phyloP scores from a whole-genome alignment of 2,329 filamentous ascomycete species.

The Xylaria sp. region DNA sequence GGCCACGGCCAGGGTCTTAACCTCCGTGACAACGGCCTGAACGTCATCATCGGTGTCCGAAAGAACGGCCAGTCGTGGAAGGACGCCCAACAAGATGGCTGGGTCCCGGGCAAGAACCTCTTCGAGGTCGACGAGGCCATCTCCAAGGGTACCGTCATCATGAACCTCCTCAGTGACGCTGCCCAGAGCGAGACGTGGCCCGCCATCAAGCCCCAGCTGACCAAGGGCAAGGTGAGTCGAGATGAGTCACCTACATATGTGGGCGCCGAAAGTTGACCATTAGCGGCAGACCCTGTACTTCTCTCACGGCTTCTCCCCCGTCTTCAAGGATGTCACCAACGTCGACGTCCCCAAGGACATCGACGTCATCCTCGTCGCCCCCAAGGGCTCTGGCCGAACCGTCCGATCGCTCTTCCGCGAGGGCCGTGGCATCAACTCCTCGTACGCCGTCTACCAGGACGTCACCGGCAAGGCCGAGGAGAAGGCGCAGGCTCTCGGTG shows the following conservation, averaged over 20 bases:
- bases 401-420: constrained; percentile 98
- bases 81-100: constrained; percentile 95
- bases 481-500: constrained; percentile 95
- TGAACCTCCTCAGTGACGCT: constrained; percentile 98
- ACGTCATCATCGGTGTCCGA: constrained; percentile 97
- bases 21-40: constrained; percentile 98
- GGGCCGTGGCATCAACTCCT: constrained; percentile 99
- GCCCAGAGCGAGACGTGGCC: constrained; percentile 99
- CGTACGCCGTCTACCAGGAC: constrained; percentile 97
- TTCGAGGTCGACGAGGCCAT: constrained; percentile 99
- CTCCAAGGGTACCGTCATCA: constrained; percentile 88
- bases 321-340: constrained; percentile 99
- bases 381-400: constrained; percentile 98
- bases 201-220: constrained; percentile 94
- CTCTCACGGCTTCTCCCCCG: constrained; percentile 99
- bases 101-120: constrained; percentile 97
- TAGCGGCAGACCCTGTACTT: constrained; percentile 96
- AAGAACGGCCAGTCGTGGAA: constrained; percentile 99
- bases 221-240: constrained; percentile 87
- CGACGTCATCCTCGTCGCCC: constrained; percentile 98
- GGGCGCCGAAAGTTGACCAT: constrained; percentile 6
- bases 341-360: constrained; percentile 95
- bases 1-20: constrained; percentile 99
- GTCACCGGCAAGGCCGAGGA: constrained; percentile 97
- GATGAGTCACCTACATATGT: constrained; percentile 26